Base-by-base conservation (phyloP, 2,329 filamentous ascomycete genomes). In the Keithomyces neogunnii region DNA sequence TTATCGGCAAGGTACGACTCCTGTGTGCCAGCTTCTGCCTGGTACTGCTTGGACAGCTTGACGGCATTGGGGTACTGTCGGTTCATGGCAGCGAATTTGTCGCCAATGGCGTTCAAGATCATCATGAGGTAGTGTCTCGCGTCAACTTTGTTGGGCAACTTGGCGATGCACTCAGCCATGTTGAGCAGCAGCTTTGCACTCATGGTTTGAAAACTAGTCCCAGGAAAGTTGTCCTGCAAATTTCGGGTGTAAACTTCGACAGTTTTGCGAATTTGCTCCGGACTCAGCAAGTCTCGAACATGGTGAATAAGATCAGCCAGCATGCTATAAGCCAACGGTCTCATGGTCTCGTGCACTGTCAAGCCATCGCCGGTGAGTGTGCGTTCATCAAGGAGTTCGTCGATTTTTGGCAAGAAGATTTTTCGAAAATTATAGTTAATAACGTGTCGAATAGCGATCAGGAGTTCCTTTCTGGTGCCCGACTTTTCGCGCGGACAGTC, bases 171-270 rank as follows among this genome's bases (percentile, higher is more conserved):
- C 62, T 99, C 95, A 0, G 92, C 93, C 89, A 99, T 95, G 66
- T 99, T 99, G 10, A 99, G 75, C 1, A 99, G 75, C 3, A 99
- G 75, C 68, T 97, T 99, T 0, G 93, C 95, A 61, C 93, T 97
- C 93, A 99, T 99, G 0, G 93, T 99, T 68, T 99, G 95, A 64
- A 99, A 99, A 68, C 92, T 99, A 0, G 95, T 97, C 7, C 95
- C 95, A 0, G 93, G 95, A 56, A 96, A 96, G 56, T 89, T 89
- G 66, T 97, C 93, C 63, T 96, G 90, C 28, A 99, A 74, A 62
- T 97, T 97, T 63, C 86, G 89, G 1, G 95, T 97, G 68, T 99
- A 99, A 3, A 99, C 93, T 64, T 96, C 89, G 8, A 99, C 90
- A 0, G 95, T 97, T 63, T 91, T 88, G 45, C 91, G 84, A 56